Percentiles rank a stretch among this genome's conserved stretches.
These are phyloP conservation scores for Melastoma malabathricum DNA, from an alignment of 345 rosid species.

Conservation along the genomic window DNA sequence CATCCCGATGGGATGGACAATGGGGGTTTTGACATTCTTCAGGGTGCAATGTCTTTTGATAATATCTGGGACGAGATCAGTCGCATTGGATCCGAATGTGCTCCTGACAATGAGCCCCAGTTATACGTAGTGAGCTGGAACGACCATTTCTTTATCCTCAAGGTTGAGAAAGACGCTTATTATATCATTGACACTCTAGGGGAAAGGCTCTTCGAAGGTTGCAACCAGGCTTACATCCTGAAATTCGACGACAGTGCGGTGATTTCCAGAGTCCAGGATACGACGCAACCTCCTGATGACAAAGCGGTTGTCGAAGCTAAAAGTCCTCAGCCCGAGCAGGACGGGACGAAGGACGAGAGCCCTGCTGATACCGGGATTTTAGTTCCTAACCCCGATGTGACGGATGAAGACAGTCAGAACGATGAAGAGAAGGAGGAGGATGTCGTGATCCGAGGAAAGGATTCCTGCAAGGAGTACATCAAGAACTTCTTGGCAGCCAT, in stretches of 20 bases:
- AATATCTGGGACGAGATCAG: slow-evolving; percentile 88
- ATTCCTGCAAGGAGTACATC: slow-evolving; percentile 85
- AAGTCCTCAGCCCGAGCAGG: slow-evolving; percentile 15
- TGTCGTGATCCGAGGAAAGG: slow-evolving; percentile 62
- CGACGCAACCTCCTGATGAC: slow-evolving; percentile 25
- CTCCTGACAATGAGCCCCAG: slow-evolving; percentile 31
- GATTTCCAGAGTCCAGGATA: slow-evolving; percentile 31
- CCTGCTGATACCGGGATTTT: slow-evolving; percentile 9
- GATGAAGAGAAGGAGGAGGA: slow-evolving; percentile 21
- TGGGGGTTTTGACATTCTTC: slow-evolving; percentile 57
- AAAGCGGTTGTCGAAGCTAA: slow-evolving; percentile 28
- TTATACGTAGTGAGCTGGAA: slow-evolving; percentile 95
- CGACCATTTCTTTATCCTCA: slow-evolving; percentile 87
- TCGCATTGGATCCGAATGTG: slow-evolving; percentile 29
- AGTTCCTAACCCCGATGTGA: slow-evolving; percentile 15
- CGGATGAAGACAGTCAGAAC: not conserved
- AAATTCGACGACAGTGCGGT: slow-evolving; percentile 53
- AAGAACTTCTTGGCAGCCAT: slow-evolving; percentile 95
- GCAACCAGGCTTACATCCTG: slow-evolving; percentile 85
- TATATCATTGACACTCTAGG: slow-evolving; percentile 88
- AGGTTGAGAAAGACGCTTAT: slow-evolving; percentile 72
- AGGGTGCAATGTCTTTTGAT: slow-evolving; percentile 86
- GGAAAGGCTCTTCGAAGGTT: slow-evolving; percentile 94
- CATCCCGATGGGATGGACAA: slow-evolving; percentile 78
- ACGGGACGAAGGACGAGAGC: slow-evolving; percentile 18